Evolutionary conservation across 2,329 filamentous ascomycete genomes (phyloP).

Genomic region (Fusarium pininemorale): DNA sequence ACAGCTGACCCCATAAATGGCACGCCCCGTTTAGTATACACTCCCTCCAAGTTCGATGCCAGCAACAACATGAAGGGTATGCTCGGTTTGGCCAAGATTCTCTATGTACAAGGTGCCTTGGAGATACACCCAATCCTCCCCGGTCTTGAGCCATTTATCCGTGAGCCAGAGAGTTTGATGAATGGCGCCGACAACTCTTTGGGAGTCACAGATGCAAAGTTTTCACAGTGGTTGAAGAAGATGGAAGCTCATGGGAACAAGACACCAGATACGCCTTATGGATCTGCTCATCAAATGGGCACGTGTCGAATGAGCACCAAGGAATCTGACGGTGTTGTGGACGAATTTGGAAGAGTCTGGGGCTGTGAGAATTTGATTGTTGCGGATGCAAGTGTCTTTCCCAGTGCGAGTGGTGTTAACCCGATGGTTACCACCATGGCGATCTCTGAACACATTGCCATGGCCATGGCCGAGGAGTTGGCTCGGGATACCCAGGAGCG

Average conservation of each 20-base stretch:
- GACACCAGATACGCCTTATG: neutral
- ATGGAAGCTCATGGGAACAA: slow-evolving; percentile 1
- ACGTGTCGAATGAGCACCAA: neutral
- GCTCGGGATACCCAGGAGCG: neutral
- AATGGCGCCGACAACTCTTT: neutral
- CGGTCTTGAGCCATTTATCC: neutral
- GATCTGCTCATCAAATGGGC: neutral
- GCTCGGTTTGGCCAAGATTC: neutral
- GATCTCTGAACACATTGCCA: neutral
- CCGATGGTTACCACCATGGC: neutral
- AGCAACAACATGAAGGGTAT: neutral
- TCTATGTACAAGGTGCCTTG: neutral
- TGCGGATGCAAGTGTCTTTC: neutral
- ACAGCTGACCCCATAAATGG: neutral
- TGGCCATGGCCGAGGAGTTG: neutral
- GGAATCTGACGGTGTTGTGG: neutral
- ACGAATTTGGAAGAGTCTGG: neutral
- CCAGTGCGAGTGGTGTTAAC: neutral
- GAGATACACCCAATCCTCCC: neutral
- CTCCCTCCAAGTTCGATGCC: neutral
- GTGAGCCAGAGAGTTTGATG: neutral
- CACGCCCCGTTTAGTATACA: neutral
- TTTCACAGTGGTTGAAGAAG: neutral
- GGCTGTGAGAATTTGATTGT: neutral
- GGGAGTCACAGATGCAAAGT: neutral